Percentiles rank a stretch among this genome's conserved stretches.
These are phyloP conservation scores for Pleoardoris graminearum DNA, from an alignment of 2,329 filamentous ascomycete species.

Conservation along the genomic window DNA sequence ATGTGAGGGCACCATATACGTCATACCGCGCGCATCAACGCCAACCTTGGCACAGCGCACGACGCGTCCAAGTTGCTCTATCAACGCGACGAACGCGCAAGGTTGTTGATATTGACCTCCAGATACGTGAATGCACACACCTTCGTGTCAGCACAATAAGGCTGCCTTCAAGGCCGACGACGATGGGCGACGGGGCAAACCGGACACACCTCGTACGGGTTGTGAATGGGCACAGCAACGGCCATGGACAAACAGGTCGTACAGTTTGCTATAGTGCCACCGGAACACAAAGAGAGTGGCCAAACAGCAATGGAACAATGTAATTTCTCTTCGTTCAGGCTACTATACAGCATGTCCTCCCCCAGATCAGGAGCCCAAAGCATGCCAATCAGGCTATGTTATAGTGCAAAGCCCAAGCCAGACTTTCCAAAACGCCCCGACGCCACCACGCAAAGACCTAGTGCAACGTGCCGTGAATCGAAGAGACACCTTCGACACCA, in stretches of 20 bases:
- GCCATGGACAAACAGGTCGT: too few species aligned
- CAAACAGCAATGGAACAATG: too few species aligned
- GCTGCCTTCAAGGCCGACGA: too few species aligned
- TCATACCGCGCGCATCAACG: background rate
- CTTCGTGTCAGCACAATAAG: too few species aligned
- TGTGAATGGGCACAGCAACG: too few species aligned
- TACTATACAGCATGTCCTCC: constrained; percentile 12
- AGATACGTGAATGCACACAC: too few species aligned
- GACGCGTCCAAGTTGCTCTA: background rate
- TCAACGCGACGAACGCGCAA: background rate
- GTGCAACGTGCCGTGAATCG: background rate
- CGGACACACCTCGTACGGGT: too few species aligned
- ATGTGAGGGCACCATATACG: constrained; percentile 4
- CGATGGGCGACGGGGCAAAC: too few species aligned
- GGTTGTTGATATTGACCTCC: too few species aligned
- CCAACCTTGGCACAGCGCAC: background rate
- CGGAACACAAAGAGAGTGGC: too few species aligned
- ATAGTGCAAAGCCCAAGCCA: background rate
- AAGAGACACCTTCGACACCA: background rate
- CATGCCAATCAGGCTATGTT: constrained; percentile 1
- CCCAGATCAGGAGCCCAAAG: background rate
- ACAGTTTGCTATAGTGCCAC: too few species aligned
- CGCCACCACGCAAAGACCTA: background rate
- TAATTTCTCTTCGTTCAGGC: constrained; percentile 4
- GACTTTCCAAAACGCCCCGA: constrained; percentile 4